Evolutionary conservation across 1,284 basidiomycete species (phyloP).

Genomic region (Melampsora larici-populina): DNA sequence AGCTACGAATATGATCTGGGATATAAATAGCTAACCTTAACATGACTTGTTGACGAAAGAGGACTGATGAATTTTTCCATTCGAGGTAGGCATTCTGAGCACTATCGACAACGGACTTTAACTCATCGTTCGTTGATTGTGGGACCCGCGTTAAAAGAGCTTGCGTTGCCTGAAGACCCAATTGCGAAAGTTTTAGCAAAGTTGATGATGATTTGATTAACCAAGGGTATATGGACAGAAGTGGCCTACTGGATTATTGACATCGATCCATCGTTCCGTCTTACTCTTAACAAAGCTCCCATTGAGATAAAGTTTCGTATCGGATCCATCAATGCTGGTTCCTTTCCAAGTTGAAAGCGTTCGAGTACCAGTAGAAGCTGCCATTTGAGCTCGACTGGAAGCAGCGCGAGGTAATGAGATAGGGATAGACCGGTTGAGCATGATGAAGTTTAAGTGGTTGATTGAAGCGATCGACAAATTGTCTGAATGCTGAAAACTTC

Average conservation of each 20-base stretch:
- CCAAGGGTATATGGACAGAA: background rate
- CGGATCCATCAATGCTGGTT: slow-evolving; percentile 73
- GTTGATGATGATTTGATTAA: background rate
- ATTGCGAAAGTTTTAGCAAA: slow-evolving; percentile 48
- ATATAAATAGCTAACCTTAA: slow-evolving; percentile 64
- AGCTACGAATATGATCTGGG: background rate
- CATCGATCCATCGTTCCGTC: slow-evolving; percentile 72
- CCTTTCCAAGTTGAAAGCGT: slow-evolving; percentile 67
- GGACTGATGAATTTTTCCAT: slow-evolving; percentile 81
- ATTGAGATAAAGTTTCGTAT: slow-evolving; percentile 82
- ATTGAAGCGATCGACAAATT: too few species aligned
- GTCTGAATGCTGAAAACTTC: too few species aligned
- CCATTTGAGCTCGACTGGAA: too few species aligned
- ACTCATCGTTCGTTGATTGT: slow-evolving; percentile 77
- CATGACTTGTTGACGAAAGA: slow-evolving; percentile 82
- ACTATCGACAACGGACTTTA: slow-evolving; percentile 76
- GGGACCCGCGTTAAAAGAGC: slow-evolving; percentile 82
- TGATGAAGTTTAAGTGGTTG: too few species aligned
- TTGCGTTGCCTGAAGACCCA: slow-evolving; percentile 69
- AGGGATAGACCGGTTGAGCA: too few species aligned
- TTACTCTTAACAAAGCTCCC: slow-evolving; percentile 82
- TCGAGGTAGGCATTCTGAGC: slow-evolving; percentile 83
- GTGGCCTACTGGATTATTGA: slow-evolving; percentile 72
- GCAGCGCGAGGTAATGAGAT: too few species aligned
- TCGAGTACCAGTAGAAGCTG: background rate